phyloP scores from a whole-genome alignment of 139 green algal genomes.

The Haematococcus lacustris region DNA sequence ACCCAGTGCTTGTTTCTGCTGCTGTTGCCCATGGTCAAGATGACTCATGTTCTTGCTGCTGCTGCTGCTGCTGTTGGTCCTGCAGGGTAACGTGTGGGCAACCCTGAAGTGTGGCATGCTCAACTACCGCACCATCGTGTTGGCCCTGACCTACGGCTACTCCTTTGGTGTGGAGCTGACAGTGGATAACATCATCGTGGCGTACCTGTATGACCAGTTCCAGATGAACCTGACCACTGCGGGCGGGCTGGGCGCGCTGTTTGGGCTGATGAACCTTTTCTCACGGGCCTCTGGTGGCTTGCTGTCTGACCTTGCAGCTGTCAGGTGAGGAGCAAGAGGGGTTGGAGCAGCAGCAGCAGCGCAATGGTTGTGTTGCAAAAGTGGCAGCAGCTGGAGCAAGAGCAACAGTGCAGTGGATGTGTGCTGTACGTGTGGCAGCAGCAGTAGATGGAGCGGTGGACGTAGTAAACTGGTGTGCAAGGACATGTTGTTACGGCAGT shows the following conservation, averaged over 20 bases:
- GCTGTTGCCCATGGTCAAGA: neutral
- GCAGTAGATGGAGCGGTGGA: too few species aligned
- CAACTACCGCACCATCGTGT: conserved; percentile 68
- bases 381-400: too few species aligned
- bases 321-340: too few species aligned
- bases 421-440: too few species aligned
- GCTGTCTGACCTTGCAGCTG: neutral
- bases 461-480: too few species aligned
- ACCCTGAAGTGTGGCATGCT: conserved; percentile 63
- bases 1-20: too few species aligned
- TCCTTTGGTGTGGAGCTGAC: conserved; percentile 84
- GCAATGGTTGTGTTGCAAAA: too few species aligned
- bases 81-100: conserved; percentile 34
- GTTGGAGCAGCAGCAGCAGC: too few species aligned
- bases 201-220: conserved; percentile 74
- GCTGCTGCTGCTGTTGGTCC: neutral
- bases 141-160: conserved; percentile 67
- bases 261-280: conserved; percentile 89
- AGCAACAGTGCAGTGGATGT: too few species aligned
- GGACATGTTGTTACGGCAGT: too few species aligned
- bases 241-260: conserved; percentile 38
- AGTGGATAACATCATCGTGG: conserved; percentile 69
- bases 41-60: neutral
- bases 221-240: conserved; percentile 34
- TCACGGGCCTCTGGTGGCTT: conserved; percentile 42